Base-by-base conservation (phyloP, 208 protist genomes). In the Trypanosomatidae sp. region DNA sequence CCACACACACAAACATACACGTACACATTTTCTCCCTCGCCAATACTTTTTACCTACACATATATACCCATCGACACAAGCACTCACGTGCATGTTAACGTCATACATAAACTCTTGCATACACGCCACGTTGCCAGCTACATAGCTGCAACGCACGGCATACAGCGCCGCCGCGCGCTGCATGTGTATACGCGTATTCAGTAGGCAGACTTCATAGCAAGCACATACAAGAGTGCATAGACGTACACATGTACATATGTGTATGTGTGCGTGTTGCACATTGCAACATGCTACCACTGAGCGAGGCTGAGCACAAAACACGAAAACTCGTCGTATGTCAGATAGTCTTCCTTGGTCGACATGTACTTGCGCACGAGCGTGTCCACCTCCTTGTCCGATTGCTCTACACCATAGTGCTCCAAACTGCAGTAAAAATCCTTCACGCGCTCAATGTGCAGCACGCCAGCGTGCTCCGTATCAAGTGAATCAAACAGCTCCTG, bases 251-350 rank as follows among this genome's bases (percentile, higher is more conserved):
- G n/a, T 28, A 2, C 32, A 47, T 25, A 18, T 18, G n/a, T 28
- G 18, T 18, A 45, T 37, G 23, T 56, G 7, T 46, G 33, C 42
- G 5, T 30, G 11, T 25, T 43, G 32, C 21, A 22, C 4, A 6
- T 43, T 40, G 26, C 41, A 48, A 51, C 6, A 22, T 35, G 24
- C 71, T 74, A 93, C 61, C 82, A 87, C 63, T 90, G 82, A 15
- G 81, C 81, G 41, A 92, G 70, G 48, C 58, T 71, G 3, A 95
- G 67, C 54, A 88, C 69, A 42, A 95, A 79, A 66, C 87, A 95
- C 40, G 66, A 65, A 50, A 95, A 95, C 56, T 95, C 87, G 21
- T 95, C 83, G 58, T 83, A 95, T 3, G 59, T 84, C 33, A 95
- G 65, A 7, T 62, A 66, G 28, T 89, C 76, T 26, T 70, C 53